A percentile compares a stretch with the other conserved stretches of the same genome.
These are phyloP conservation scores for Botrytis pseudocinerea DNA, from an alignment of 2,329 filamentous ascomycete species.

Conservation along the genomic window DNA sequence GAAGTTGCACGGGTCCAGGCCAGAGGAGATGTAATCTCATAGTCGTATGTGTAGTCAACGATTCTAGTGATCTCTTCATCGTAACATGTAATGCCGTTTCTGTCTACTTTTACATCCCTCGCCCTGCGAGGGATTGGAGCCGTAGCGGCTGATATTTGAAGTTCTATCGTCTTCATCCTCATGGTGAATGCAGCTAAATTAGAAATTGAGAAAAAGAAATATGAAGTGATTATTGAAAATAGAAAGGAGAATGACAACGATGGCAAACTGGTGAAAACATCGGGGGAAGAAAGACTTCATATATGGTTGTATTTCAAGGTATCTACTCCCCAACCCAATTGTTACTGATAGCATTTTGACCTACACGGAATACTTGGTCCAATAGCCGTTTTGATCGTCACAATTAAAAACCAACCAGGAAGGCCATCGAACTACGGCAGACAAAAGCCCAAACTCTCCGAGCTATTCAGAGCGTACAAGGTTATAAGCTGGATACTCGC, in stretches of 20 bases:
- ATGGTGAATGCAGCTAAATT: neutral
- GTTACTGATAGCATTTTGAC: neutral
- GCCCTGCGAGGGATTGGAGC: constrained; percentile 4
- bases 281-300: neutral
- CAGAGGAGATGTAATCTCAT: constrained; percentile 17
- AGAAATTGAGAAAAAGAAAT: neutral
- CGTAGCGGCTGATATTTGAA: constrained; percentile 8
- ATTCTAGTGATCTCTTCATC: constrained; percentile 31
- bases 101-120: constrained; percentile 1
- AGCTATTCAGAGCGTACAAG: neutral
- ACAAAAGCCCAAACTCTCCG: neutral
- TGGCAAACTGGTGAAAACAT: neutral
- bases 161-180: constrained; percentile 23
- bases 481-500: neutral
- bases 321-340: neutral
- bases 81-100: constrained; percentile 18
- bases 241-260: neutral
- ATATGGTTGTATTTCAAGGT: neutral
- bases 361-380: constrained; percentile 9
- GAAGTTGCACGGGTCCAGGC: constrained; percentile 26
- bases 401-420: neutral
- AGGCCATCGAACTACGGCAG: neutral
- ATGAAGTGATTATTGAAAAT: neutral
- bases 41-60: constrained; percentile 31
- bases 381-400: constrained; percentile 3